Base-by-base conservation (phyloP, 108 stramenopile genomes). In the Skeletonema menzelii region DNA sequence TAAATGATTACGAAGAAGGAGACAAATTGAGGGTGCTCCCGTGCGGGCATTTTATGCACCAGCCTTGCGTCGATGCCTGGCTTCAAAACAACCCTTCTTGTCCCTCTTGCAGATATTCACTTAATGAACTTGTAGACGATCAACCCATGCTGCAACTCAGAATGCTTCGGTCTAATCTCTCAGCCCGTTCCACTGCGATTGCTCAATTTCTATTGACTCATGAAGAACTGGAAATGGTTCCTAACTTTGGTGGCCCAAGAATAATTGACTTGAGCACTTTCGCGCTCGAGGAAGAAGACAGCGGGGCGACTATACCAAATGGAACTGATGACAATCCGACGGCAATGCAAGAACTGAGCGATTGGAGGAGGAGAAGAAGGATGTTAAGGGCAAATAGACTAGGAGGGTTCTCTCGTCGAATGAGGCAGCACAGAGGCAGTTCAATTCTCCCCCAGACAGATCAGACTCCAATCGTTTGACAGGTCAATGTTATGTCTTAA, bases 51-150 rank as follows among this genome's bases (percentile, higher is more conserved):
- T 60, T 35, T 17, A 85, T 89, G 77, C 88, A 89, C 53, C 69
- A 46, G 47, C 28, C 63, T 20, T 89, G 88, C 70, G 75, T 89
- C 22, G 88, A 89, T 46, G 73, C 63, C 3, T 89, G 88, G 88
- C 73, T 89, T 3, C 28, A 42, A 19, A 77, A 67, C 27, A 46
- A 83, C 65, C 77, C 82, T 8, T 71, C 69, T 11, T 80, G 82
- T 44, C 82, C 82, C 7, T 62, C 67, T 4, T 83, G 82, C 66
- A 78, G 82, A 2, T 70, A 83, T 67, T 77, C 76, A n/a, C 63
- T 83, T 1, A 73, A 67, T 11, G 80, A 81, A 28, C 73, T 81
- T n/a, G 73, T 81, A 32, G 80, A 81, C 60, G 80, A 81, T 61
- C 56, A 55, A 56, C 73, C 80, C 5, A 56, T 81, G 53, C 58